A percentile compares a stretch with the other conserved stretches of the same genome.
These are phyloP conservation scores for Leishmania arabica DNA, from an alignment of 208 protist species.

Conservation along the genomic window DNA sequence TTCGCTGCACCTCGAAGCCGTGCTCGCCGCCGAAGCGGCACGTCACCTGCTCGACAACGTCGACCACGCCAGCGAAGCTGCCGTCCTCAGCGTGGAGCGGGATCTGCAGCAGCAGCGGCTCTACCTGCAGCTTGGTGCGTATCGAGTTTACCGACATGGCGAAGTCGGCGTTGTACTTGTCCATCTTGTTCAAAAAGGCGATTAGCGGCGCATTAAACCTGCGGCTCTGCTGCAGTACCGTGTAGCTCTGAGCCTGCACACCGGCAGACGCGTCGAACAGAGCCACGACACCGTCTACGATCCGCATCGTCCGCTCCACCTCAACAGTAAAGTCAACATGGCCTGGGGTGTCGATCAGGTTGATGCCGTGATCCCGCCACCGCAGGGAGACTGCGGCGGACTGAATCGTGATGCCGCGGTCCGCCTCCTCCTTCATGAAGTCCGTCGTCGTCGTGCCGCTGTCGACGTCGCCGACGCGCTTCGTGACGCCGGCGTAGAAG, in stretches of 20 bases:
- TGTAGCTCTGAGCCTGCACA: conserved; percentile 94
- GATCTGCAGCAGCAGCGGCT: conserved; percentile 90
- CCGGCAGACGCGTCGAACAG: conserved; percentile 96
- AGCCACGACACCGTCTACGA: conserved; percentile 97
- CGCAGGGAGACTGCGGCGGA: conserved; percentile 92
- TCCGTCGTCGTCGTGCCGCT: conserved; percentile 96
- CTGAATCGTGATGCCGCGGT: conserved; percentile 97
- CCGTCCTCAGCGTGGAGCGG: conserved; percentile 78
- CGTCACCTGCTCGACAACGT: conserved; percentile 78
- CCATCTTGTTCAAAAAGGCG: conserved; percentile 97
- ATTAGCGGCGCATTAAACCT: conserved; percentile 87
- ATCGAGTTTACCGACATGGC: conserved; percentile 73
- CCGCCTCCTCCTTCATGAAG: conserved; percentile 96
- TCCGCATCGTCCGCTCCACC: conserved; percentile 95
- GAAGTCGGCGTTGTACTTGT: conserved; percentile 93
- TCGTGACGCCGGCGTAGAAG: conserved; percentile 86
- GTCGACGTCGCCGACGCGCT: conserved; percentile 94
- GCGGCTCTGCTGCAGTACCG: conserved; percentile 86
- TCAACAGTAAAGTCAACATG: conserved; percentile 98
- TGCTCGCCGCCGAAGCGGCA: conserved; percentile 70
- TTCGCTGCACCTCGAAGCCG: conserved; percentile 42
- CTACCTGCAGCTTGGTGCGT: conserved; percentile 71
- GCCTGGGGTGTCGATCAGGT: conserved; percentile 97
- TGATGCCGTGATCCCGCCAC: conserved; percentile 88
- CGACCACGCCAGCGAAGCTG: conserved; percentile 85